A percentile compares a stretch with the other conserved stretches of the same genome.
phyloP scores from a whole-genome alignment of 2,329 filamentous ascomycete genomes.

The Zasmidium angulare region DNA sequence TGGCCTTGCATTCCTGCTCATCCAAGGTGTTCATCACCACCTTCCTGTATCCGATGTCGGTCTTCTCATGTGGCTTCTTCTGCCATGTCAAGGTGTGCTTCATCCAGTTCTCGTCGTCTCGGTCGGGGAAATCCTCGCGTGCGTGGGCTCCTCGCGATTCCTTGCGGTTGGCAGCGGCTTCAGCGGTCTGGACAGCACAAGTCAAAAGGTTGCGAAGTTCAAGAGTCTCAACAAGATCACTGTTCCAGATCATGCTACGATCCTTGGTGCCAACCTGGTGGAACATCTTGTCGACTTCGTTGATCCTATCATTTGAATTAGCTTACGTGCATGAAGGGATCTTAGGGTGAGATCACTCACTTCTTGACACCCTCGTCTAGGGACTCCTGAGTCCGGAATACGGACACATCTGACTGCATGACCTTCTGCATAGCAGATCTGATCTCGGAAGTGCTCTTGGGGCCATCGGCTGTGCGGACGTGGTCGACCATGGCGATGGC shows the following conservation, averaged over 20 bases:
- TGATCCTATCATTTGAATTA: constrained; percentile 55
- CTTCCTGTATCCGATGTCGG: constrained; percentile 80
- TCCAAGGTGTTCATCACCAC: constrained; percentile 84
- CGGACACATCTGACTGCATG: constrained; percentile 96
- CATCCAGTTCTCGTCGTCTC: constrained; percentile 97
- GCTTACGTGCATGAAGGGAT: not conserved
- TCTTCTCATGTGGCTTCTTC: constrained; percentile 83
- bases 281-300: constrained; percentile 77
- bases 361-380: constrained; percentile 89
- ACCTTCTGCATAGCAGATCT: constrained; percentile 93
- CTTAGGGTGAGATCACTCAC: constrained; percentile 23
- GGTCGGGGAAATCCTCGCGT: constrained; percentile 92
- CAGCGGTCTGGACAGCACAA: constrained; percentile 92
- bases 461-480: constrained; percentile 77
- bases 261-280: constrained; percentile 90
- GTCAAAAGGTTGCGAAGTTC: constrained; percentile 94
- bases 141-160: constrained; percentile 97
- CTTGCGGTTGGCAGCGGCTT: constrained; percentile 87
- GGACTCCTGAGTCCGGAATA: constrained; percentile 92
- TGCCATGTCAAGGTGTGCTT: constrained; percentile 98
- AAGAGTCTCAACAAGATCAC: constrained; percentile 91
- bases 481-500: constrained; percentile 84
- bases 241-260: constrained; percentile 99
- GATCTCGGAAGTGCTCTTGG: constrained; percentile 85
- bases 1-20: constrained; percentile 91